Percentiles rank a stretch among this genome's conserved stretches.
Evolutionary conservation across 2,329 filamentous ascomycete species (phyloP).

Genomic region (Sclerotiophoma versabilis): DNA sequence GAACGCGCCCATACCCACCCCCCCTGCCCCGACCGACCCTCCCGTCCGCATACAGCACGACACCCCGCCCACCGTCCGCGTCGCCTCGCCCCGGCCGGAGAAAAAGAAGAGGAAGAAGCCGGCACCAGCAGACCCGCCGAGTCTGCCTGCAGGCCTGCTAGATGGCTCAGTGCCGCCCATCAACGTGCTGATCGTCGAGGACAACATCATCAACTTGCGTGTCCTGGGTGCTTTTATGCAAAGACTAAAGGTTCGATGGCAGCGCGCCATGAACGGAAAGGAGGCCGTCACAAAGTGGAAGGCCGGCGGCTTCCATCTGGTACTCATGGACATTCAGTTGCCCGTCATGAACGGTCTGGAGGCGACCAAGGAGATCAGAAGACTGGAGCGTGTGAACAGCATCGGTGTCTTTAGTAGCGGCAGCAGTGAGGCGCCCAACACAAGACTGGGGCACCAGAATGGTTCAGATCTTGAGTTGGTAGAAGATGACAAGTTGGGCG

Average conservation of each 20-base stretch:
- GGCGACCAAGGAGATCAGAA: conserved; percentile 91
- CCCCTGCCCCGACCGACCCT: conserved; percentile 54
- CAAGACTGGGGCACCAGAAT: conserved; percentile 49
- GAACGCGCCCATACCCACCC: conserved; percentile 64
- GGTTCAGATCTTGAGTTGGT: conserved; percentile 47
- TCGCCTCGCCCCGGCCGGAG: conserved; percentile 57
- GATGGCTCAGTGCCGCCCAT: conserved; percentile 91
- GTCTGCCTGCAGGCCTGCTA: conserved; percentile 66
- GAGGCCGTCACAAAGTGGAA: conserved; percentile 96
- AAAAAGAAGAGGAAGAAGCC: conserved; percentile 58
- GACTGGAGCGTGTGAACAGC: conserved; percentile 86
- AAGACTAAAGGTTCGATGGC: conserved; percentile 92
- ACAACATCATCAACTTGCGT: conserved; percentile 97
- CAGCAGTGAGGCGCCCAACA: conserved; percentile 52
- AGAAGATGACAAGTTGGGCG: conserved; percentile 73
- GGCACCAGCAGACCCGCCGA: conserved; percentile 44
- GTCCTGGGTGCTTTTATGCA: conserved; percentile 96
- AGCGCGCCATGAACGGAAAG: conserved; percentile 93
- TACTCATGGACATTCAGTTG: conserved; percentile 98
- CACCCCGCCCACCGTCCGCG: conserved; percentile 58
- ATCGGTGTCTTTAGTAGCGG: conserved; percentile 82
- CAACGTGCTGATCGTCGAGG: conserved; percentile 96
- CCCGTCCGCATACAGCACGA: conserved; percentile 49
- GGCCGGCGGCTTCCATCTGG: conserved; percentile 89
- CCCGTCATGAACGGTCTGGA: conserved; percentile 96